Conservation (phyloP, 371 early-diverging fungal species). For the Nematocida homosporus region DNA sequence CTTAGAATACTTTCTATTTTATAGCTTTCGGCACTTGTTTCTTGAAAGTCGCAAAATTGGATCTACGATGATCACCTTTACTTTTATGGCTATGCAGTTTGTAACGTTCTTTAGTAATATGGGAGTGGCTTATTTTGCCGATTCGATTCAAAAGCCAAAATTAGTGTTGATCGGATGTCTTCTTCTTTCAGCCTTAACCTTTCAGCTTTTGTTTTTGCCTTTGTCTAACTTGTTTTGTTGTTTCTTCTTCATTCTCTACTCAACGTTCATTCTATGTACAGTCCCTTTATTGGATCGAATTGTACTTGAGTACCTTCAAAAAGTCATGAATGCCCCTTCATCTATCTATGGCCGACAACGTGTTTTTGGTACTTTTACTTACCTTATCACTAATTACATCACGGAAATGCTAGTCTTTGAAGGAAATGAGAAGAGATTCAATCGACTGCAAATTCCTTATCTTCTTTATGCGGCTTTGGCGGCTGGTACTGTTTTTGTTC, state of each 20-base stretch:
- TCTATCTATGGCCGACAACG: constrained; percentile 68
- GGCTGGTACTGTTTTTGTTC: constrained; percentile 9
- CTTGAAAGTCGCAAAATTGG: constrained; percentile 42
- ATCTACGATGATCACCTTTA: constrained; percentile 37
- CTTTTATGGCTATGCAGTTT: constrained; percentile 46
- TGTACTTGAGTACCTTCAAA: constrained; percentile 63
- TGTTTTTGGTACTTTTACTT: constrained; percentile 67
- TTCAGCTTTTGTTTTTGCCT: constrained; percentile 62
- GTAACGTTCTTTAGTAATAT: constrained; percentile 68
- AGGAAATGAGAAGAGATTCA: constrained; percentile 26
- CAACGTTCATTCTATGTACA: constrained; percentile 44
- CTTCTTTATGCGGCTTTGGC: constrained; percentile 43
- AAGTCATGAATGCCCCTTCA: constrained; percentile 53
- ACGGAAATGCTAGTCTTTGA: constrained; percentile 46
- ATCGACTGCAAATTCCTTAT: constrained; percentile 55
- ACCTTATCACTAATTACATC: constrained; percentile 58
- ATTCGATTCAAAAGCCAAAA: constrained; percentile 63
- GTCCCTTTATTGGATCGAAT: constrained; percentile 55
- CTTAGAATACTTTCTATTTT: constrained; percentile 66
- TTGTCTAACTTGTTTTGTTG: constrained; percentile 57
- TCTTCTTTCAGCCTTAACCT: constrained; percentile 52
- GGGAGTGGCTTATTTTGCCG: constrained; percentile 62
- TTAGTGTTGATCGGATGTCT: constrained; percentile 56
- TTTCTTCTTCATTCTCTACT: constrained; percentile 63
- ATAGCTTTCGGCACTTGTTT: constrained; percentile 65